Conservation (phyloP, 768 basidiomycete species). For the Leccinum pellstonianum region DNA sequence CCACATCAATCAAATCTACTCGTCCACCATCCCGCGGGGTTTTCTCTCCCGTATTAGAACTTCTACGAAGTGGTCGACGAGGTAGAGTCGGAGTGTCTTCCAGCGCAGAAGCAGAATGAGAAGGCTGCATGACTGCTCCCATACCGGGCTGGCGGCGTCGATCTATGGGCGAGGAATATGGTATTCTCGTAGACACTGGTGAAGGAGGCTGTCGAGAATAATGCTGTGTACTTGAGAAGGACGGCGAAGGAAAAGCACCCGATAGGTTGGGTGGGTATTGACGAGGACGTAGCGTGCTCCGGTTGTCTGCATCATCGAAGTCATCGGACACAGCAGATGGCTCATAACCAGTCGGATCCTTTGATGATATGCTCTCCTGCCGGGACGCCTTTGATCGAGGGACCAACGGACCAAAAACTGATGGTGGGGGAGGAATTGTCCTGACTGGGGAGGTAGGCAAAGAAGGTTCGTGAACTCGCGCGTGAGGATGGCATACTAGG, state of each 20-base stretch:
- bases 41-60: constrained; percentile 29
- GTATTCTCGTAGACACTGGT: constrained; percentile 30
- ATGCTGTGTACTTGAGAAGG: constrained; percentile 39
- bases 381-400: constrained; percentile 50
- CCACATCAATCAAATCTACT: constrained; percentile 19
- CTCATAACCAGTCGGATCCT: constrained; percentile 67
- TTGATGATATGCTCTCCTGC: constrained; percentile 70
- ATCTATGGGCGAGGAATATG: constrained; percentile 24
- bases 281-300: constrained; percentile 44
- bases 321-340: constrained; percentile 54
- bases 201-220: constrained; percentile 39
- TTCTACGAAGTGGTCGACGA: constrained; percentile 29
- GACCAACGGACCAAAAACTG: constrained; percentile 47
- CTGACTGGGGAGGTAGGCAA: constrained; percentile 41
- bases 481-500: constrained; percentile 67
- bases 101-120: constrained; percentile 29
- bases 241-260: constrained; percentile 30
- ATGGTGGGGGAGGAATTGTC: constrained; percentile 51
- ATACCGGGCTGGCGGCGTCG: constrained; percentile 27
- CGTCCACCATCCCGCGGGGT: constrained; percentile 25
- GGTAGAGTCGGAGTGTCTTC: constrained; percentile 30
- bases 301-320: constrained; percentile 55
- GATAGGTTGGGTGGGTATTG: constrained; percentile 30
- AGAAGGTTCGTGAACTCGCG: constrained; percentile 54
- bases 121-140: constrained; percentile 25